Base-by-base conservation (phyloP, 2,329 filamentous ascomycete species). In the Phialocephala sp. region DNA sequence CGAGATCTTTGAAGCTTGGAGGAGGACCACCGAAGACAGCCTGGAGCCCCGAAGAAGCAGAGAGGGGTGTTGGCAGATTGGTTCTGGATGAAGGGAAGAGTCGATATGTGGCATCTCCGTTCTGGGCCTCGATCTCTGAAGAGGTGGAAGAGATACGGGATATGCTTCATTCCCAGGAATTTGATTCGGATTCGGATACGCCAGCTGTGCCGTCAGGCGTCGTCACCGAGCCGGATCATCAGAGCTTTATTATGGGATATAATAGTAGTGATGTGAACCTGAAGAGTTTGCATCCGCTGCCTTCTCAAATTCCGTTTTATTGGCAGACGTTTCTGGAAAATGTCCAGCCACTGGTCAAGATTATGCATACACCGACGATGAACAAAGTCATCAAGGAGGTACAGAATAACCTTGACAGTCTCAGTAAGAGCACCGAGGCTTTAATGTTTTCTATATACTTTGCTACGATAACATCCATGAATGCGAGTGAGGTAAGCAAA, bases 321-420 rank as follows among this genome's bases (percentile, higher is more conserved):
- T 93, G 91, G 90, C 84, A 87, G 59, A 82, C 88, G 12, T 93
- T 87, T 76, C 85, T 89, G 68, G 88, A 92, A 69, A 92, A 91
- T 60, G 89, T 93, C 9, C 89, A 93, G 72, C 89, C 90, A 0
- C 77, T 93, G 11, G 81, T 91, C 71, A 93, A 92, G 74, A 81
- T 93, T 14, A 74, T 93, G 8, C 91, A 94, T 74, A 80, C 90
- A 0, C 91, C 90, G 0, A 88, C 88, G 2, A 84, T 88, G 75
- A 86, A 87, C 64, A 83, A 83, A 35, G 80, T 86, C 0, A 83
- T 93, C 43, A 82, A 87, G 20, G 82, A 87, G n/a, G 82, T 89
- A 1, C 82, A 87, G 41, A 83, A 82, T 45, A 85, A 88, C 62
- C 79, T 88, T 20, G 82, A 86, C 52, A 85, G 81, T 37, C 80